Evolutionary conservation across 2,329 filamentous ascomycete species (phyloP).

Genomic region (Purpureocillium takamizusanense): DNA sequence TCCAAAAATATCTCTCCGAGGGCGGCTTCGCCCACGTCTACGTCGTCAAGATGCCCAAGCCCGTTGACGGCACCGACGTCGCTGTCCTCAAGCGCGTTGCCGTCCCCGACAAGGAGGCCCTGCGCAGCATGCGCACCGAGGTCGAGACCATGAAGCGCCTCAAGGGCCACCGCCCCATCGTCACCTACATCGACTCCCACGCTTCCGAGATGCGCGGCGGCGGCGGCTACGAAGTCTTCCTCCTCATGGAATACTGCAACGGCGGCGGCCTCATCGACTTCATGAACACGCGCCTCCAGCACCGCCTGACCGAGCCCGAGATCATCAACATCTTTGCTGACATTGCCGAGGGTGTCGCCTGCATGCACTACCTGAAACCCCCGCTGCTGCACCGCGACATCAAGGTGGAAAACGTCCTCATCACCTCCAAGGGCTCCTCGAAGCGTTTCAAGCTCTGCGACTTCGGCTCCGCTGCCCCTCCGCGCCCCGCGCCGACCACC

Average conservation of each 20-base stretch:
- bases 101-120: constrained; percentile 87
- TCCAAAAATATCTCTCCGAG: constrained; percentile 96
- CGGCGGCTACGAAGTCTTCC: constrained; percentile 93
- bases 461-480: constrained; percentile 85
- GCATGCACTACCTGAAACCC: constrained; percentile 98
- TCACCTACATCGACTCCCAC: constrained; percentile 97
- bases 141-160: constrained; percentile 99
- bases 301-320: constrained; percentile 93
- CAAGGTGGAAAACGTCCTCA: constrained; percentile 97
- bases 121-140: constrained; percentile 95
- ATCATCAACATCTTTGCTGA: constrained; percentile 96
- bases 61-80: constrained; percentile 67
- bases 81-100: constrained; percentile 92
- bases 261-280: constrained; percentile 97
- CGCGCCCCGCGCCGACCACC: constrained; percentile 75
- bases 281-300: constrained; percentile 97
- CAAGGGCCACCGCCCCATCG: constrained; percentile 91
- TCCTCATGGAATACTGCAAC: constrained; percentile 96
- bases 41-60: constrained; percentile 75
- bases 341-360: constrained; percentile 90
- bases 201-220: constrained; percentile 86
- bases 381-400: constrained; percentile 86
- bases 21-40: constrained; percentile 98
- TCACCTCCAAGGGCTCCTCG: constrained; percentile 57
- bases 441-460: constrained; percentile 93